These are phyloP conservation scores for Candolleomyces efflorescens DNA, from an alignment of 768 basidiomycete genomes.

Conservation along the genomic window DNA sequence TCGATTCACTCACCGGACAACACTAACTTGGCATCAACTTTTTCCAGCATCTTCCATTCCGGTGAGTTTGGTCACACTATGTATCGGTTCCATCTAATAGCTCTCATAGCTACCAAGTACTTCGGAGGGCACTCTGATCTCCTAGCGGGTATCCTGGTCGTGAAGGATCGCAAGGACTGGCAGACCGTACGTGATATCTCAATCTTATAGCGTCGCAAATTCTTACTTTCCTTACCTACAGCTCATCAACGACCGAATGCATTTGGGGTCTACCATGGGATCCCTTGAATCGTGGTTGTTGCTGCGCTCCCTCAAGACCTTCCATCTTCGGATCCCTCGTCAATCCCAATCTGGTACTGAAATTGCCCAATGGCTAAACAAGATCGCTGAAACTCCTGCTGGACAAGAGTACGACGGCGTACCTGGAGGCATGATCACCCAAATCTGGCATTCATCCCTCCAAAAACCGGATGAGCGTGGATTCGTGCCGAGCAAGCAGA, in stretches of 20 bases:
- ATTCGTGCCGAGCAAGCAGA: constrained; percentile 62
- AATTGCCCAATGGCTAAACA: constrained; percentile 71
- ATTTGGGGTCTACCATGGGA: constrained; percentile 63
- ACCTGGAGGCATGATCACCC: constrained; percentile 59
- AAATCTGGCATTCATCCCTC: constrained; percentile 76
- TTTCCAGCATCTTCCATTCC: constrained; percentile 54
- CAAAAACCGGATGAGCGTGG: constrained; percentile 58
- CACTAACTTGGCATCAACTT: no score
- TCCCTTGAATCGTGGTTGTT: constrained; percentile 83
- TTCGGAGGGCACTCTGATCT: constrained; percentile 86
- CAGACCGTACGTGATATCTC: constrained; percentile 36
- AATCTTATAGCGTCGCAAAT: not conserved
- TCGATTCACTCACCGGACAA: not conserved
- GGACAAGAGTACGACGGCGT: constrained; percentile 62
- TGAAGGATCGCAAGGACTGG: constrained; percentile 65
- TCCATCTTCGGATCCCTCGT: constrained; percentile 73
- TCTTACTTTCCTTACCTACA: constrained; percentile 38
- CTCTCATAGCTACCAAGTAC: constrained; percentile 66
- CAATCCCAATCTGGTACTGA: constrained; percentile 72
- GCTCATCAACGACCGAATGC: constrained; percentile 50
- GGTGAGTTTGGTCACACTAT: constrained; percentile 28
- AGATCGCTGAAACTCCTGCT: constrained; percentile 37
- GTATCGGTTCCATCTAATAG: not conserved
- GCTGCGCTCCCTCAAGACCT: constrained; percentile 77
- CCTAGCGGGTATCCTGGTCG: constrained; percentile 72